Evolutionary conservation across 345 rosid genomes (phyloP).

Genomic region (Linum usitatissimum): DNA sequence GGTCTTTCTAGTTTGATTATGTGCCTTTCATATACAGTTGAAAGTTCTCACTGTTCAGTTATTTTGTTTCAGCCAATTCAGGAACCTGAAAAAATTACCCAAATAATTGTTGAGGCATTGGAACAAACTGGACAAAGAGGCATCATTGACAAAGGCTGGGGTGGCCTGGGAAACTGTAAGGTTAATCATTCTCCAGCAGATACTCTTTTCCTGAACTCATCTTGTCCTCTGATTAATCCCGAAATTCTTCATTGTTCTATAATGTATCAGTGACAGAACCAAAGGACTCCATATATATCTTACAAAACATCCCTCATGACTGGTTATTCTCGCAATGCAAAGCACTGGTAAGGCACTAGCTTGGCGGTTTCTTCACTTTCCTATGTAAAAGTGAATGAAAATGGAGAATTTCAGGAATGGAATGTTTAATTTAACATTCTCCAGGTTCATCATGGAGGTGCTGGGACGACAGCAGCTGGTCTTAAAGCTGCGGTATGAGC

Average conservation of each 20-base stretch:
- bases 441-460: conserved; percentile 20
- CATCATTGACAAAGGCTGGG: conserved; percentile 98
- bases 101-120: conserved; percentile 64
- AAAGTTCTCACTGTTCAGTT: not conserved
- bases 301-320: conserved; percentile 96
- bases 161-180: conserved; percentile 89
- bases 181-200: conserved; percentile 6
- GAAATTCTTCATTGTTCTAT: conserved; percentile 17
- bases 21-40: not conserved
- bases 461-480: conserved; percentile 92
- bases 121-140: conserved; percentile 80
- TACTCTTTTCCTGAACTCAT: not conserved
- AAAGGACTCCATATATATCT: conserved; percentile 61
- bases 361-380: too few species aligned
- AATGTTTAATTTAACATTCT: too few species aligned
- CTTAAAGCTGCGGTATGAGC: conserved; percentile 75
- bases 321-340: conserved; percentile 95
- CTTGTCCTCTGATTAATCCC: not conserved
- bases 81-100: conserved; percentile 85
- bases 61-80: conserved; percentile 55
- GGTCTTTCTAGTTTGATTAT: not conserved
- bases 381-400: too few species aligned
- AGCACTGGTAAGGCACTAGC: conserved; percentile 42
- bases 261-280: conserved; percentile 65
- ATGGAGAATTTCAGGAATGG: too few species aligned